A percentile compares a stretch with the other conserved stretches of the same genome.
Conservation (phyloP, 2,329 filamentous ascomycete genomes). For the Ceratocystiopsis minuta region DNA sequence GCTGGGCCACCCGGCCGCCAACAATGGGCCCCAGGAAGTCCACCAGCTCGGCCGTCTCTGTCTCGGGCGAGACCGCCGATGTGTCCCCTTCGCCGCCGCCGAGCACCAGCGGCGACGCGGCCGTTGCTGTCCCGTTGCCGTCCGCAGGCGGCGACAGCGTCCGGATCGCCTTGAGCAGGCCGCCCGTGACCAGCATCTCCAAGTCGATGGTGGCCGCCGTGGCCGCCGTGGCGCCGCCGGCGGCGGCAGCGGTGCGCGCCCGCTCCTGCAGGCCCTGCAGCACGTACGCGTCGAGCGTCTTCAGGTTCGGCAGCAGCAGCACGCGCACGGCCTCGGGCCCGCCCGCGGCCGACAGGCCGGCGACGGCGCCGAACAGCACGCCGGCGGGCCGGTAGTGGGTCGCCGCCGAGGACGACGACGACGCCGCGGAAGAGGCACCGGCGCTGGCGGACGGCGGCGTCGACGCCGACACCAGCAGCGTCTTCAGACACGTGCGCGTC, state of each 20-base stretch:
- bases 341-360: constrained; percentile 61
- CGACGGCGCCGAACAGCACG: constrained; percentile 76
- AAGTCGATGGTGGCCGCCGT: constrained; percentile 22
- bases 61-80: constrained; percentile 11
- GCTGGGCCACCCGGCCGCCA: constrained; percentile 27
- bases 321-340: constrained; percentile 42
- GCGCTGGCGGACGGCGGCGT: too few species aligned
- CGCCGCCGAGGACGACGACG: too few species aligned
- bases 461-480: constrained; percentile 62
- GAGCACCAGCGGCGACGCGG: constrained; percentile 11
- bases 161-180: constrained; percentile 34
- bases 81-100: background rate
- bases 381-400: constrained; percentile 44
- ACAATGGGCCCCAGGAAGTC: constrained; percentile 38
- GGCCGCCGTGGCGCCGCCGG: too few species aligned
- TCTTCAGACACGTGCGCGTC: constrained; percentile 81
- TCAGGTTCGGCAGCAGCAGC: constrained; percentile 36
- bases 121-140: constrained; percentile 1
- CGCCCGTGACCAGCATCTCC: constrained; percentile 33
- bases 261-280: constrained; percentile 34
- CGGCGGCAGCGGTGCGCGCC: constrained; percentile 16
- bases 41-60: constrained; percentile 26
- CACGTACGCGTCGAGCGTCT: constrained; percentile 33
- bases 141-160: constrained; percentile 19
- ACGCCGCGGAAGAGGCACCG: too few species aligned